Evolutionary conservation across 1,284 basidiomycete species (phyloP).

Genomic region (Violaceomyces palustris): DNA sequence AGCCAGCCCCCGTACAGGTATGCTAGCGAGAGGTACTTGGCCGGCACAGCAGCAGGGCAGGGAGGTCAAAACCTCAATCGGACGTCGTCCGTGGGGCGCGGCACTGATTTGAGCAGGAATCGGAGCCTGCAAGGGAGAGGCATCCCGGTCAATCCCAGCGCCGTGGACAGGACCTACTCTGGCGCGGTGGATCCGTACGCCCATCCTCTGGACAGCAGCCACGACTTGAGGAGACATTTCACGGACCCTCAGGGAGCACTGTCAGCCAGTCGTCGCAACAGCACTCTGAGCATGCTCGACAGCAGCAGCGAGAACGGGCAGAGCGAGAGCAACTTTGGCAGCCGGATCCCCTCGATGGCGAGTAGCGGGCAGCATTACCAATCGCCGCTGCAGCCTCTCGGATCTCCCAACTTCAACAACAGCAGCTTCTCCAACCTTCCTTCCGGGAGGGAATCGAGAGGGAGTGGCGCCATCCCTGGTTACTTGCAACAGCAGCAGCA

Average conservation of each 20-base stretch:
- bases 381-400: conserved; percentile 19
- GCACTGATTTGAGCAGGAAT: conserved; percentile 18
- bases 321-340: conserved; percentile 8
- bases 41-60: too few species aligned
- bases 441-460: background rate
- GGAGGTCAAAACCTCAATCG: too few species aligned
- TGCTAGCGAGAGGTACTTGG: too few species aligned
- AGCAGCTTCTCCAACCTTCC: background rate
- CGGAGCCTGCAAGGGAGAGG: conserved; percentile 16
- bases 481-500: too few species aligned
- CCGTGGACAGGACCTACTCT: background rate
- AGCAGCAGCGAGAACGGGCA: conserved; percentile 12
- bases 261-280: conserved; percentile 4
- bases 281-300: conserved; percentile 11
- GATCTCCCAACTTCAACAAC: conserved; percentile 3
- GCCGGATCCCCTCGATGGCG: conserved; percentile 23
- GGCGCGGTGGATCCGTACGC: background rate
- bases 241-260: background rate
- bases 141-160: background rate
- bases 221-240: background rate
- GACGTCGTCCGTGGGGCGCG: background rate
- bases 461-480: background rate
- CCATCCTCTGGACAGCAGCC: background rate
- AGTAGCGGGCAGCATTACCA: conserved; percentile 18
- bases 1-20: too few species aligned